A percentile compares a stretch with the other conserved stretches of the same genome.
phyloP scores from a whole-genome alignment of 345 rosid genomes.

The Eucalyptus sp. region DNA sequence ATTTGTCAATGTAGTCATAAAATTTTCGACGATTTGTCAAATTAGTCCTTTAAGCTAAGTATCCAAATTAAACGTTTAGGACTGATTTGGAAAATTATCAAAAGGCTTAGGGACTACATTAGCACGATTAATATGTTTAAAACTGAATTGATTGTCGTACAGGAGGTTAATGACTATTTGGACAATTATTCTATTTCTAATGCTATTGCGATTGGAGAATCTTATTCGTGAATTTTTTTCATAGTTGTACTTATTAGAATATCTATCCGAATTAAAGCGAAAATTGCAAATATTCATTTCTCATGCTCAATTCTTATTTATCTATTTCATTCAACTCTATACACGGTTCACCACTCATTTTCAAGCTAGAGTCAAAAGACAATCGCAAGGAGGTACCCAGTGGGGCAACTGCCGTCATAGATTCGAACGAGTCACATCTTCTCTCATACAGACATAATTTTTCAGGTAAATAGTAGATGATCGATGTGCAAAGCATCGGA shows the following conservation, averaged over 20 bases:
- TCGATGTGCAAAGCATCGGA: background rate
- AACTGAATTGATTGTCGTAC: accelerated
- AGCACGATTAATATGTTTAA: too few species aligned
- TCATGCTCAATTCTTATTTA: background rate
- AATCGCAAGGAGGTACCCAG: background rate
- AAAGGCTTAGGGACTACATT: too few species aligned
- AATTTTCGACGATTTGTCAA: accelerated
- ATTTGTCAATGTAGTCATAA: too few species aligned
- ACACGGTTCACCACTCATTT: background rate
- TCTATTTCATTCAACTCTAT: background rate
- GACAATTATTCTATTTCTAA: background rate
- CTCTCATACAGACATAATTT: background rate
- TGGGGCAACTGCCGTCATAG: background rate
- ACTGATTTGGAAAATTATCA: background rate
- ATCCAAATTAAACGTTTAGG: background rate
- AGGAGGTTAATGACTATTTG: background rate
- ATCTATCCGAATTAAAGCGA: background rate
- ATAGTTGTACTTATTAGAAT: background rate
- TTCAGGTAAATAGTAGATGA: background rate
- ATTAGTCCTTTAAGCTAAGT: too few species aligned
- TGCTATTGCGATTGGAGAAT: background rate
- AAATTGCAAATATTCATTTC: background rate
- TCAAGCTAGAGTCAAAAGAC: background rate
- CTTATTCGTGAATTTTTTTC: background rate
- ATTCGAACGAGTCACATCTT: background rate